Base-by-base conservation (phyloP, 176 grass and related monocot species). In the Carex littledalei region DNA sequence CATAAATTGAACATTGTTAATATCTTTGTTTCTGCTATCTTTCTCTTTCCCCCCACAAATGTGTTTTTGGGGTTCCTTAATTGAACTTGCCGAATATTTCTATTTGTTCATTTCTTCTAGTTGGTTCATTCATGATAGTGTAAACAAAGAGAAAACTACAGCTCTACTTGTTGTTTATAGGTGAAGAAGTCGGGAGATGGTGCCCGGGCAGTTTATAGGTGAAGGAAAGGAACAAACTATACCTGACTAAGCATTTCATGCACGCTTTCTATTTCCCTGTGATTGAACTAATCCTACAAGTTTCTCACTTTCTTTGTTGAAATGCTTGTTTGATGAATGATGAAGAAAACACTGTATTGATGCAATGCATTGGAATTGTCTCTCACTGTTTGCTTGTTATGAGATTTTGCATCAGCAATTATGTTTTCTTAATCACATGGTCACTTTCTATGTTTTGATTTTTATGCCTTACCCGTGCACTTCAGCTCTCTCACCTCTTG, bases 141-240 rank as follows among this genome's bases (percentile, higher is more conserved):
- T 55, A 74, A 17, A 56, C 24, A 78, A 57, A 22, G 2, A 18
- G 2, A 78, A 11, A 34, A 56, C 41, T 50, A 8, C 52, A 78
- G 50, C 15, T 78, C 17, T 78, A 72, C 17, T 61, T 59, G 9
- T 64, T 81, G 59, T 45, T 77, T 83, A 66, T 74, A 88, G 87
- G 87, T 84, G 62, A 88, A 79, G 81, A 88, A 84, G 62, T 67
- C 76, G 35, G 63, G 52, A 29, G 37, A 77, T 68, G 67, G 67
- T 62, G 72, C 81, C 49, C 80, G 68, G 62, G 84, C 81, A 20
- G 26, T 58, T 52, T 88, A 69, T 80, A 67, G 63, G 54, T 88
- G 72, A 88, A 61, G 47, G 49, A 22, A 18, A 78, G 24, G 74
- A 55, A 78, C 21, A 17, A 55, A 35, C 3, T 14, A 54, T 57